Evolutionary conservation across 2,329 filamentous ascomycete genomes (phyloP).

Genomic region (Penicillium griseofulvum): DNA sequence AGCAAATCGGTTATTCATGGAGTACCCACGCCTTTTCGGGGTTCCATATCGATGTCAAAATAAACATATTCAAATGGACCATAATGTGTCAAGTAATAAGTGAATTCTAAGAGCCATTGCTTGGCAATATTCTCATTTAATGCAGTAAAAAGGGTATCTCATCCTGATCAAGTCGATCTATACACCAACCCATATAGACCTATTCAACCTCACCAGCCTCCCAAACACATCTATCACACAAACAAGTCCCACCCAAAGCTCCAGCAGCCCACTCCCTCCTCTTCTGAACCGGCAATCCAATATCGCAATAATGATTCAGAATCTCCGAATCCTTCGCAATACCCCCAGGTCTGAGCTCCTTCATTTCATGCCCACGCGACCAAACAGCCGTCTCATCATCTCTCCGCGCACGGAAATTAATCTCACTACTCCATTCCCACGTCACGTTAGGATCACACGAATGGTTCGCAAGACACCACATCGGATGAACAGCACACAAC

Average conservation of each 20-base stretch:
- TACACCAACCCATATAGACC: neutral
- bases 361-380: constrained; percentile 20
- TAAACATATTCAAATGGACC: neutral
- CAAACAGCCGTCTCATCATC: constrained; percentile 38
- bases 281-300: constrained; percentile 71
- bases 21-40: neutral
- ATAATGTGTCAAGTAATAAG: neutral
- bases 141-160: constrained; percentile 18
- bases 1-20: neutral
- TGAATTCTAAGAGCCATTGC: neutral
- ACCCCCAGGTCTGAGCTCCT: constrained; percentile 53
- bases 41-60: neutral
- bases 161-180: neutral
- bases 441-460: constrained; percentile 91
- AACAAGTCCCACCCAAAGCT: constrained; percentile 83
- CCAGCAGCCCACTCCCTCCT: constrained; percentile 86
- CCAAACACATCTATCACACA: constrained; percentile 76
- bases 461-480: constrained; percentile 96
- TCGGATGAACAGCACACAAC: constrained; percentile 86
- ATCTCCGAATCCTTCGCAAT: constrained; percentile 81
- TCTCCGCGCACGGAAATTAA: constrained; percentile 38
- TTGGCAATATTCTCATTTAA: neutral
- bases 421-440: constrained; percentile 77
- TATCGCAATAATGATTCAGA: constrained; percentile 91
- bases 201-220: constrained; percentile 52